A percentile compares a stretch with the other conserved stretches of the same genome.
Conservation (phyloP, 2,329 filamentous ascomycete genomes). For the Chaetomiaceae sp. region DNA sequence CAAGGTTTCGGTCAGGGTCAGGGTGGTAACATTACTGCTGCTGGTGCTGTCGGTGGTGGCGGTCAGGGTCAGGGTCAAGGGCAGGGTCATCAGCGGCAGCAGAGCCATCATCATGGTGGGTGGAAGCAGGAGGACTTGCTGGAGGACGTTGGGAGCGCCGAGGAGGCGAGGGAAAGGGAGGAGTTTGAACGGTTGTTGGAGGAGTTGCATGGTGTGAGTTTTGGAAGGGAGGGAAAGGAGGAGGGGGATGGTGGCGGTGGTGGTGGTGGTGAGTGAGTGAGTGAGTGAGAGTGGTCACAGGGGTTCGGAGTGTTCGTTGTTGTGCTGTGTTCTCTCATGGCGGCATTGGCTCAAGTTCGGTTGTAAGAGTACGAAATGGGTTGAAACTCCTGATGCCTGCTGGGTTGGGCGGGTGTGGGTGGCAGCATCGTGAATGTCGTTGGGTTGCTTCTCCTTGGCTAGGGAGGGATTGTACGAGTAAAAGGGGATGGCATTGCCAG, state of each 20-base stretch:
- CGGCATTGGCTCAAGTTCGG: too few relatives aligned
- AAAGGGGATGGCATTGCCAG: too few relatives aligned
- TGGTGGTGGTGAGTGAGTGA: neutral
- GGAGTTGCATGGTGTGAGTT: slow-evolving; percentile 36
- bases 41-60: neutral
- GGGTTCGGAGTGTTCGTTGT: too few relatives aligned
- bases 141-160: slow-evolving; percentile 43
- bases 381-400: too few relatives aligned
- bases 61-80: neutral
- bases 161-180: slow-evolving; percentile 32
- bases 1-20: neutral
- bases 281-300: too few relatives aligned
- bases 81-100: neutral
- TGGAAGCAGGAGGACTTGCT: slow-evolving; percentile 46
- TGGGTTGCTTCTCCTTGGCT: too few relatives aligned
- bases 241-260: neutral
- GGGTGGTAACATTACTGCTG: neutral
- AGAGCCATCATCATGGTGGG: slow-evolving; percentile 4
- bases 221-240: neutral
- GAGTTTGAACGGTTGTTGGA: slow-evolving; percentile 37
- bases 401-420: neutral
- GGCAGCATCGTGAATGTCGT: too few relatives aligned
- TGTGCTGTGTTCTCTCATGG: too few relatives aligned
- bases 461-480: too few relatives aligned
- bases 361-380: too few relatives aligned